phyloP scores from a whole-genome alignment of 2,329 filamentous ascomycete genomes.

The Venturia effusa region DNA sequence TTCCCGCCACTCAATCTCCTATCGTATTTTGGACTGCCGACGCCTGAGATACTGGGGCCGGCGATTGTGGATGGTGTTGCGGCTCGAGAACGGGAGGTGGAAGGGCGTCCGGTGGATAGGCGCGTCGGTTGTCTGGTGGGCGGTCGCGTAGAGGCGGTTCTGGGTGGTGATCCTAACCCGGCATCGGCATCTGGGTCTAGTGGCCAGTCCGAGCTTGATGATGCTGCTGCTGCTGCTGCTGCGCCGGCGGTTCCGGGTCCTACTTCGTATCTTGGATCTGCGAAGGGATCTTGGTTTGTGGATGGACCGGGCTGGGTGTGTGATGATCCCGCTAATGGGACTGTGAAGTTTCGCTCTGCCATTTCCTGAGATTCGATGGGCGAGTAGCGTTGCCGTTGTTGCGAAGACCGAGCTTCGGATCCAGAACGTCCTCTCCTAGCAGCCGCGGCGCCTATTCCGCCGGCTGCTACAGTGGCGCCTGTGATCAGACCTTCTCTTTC shows the following conservation, averaged over 20 bases:
- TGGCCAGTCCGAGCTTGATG: background rate
- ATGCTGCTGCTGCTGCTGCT: background rate
- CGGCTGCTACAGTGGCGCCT: background rate
- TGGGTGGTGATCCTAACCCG: conserved; percentile 3
- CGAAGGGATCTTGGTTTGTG: background rate
- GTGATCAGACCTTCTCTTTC: conserved; percentile 3
- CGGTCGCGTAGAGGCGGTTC: background rate
- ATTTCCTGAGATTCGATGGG: background rate
- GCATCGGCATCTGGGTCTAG: conserved; percentile 3
- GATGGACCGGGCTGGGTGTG: background rate
- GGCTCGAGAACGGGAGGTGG: background rate
- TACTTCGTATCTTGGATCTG: background rate
- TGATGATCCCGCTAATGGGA: background rate
- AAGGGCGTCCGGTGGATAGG: background rate
- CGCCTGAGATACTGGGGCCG: background rate
- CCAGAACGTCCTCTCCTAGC: background rate
- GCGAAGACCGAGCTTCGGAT: background rate
- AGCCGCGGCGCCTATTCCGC: background rate
- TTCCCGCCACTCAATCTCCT: background rate
- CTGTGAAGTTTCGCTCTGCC: background rate
- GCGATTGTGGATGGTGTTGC: background rate
- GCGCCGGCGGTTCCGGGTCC: too few relatives aligned
- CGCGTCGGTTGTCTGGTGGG: background rate
- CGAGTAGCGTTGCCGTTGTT: background rate
- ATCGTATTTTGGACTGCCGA: background rate